phyloP scores from a whole-genome alignment of 176 grass and related monocot genomes.

The Dactylis glomerata region DNA sequence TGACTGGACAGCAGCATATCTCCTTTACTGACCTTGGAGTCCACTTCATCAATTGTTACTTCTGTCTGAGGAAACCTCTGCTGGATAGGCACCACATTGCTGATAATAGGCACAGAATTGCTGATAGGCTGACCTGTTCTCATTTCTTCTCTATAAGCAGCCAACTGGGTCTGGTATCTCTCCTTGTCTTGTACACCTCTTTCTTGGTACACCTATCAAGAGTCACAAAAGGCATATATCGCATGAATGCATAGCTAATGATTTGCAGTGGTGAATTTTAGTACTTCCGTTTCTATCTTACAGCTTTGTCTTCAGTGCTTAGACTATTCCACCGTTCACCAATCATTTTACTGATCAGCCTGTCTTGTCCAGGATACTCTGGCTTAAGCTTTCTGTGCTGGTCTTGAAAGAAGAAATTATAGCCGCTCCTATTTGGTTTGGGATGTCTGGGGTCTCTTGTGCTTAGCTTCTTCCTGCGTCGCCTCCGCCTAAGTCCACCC shows the following conservation, averaged over 20 bases:
- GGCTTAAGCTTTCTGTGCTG: conserved; percentile 83
- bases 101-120: conserved; percentile 42
- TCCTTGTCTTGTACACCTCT: conserved; percentile 75
- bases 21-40: conserved; percentile 50
- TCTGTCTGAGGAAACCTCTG: conserved; percentile 56
- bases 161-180: conserved; percentile 71
- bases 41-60: conserved; percentile 52
- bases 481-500: conserved; percentile 33
- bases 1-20: conserved; percentile 48
- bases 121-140: conserved; percentile 52
- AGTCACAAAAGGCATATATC: conserved; percentile 3
- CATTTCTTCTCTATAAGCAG: conserved; percentile 59
- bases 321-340: conserved; percentile 76
- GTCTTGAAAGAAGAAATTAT: conserved; percentile 97
- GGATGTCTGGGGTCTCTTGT: conserved; percentile 78
- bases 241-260: neutral
- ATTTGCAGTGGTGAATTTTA: neutral
- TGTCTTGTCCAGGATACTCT: conserved; percentile 68
- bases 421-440: conserved; percentile 91
- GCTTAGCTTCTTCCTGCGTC: conserved; percentile 64
- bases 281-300: conserved; percentile 44
- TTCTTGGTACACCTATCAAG: conserved; percentile 80
- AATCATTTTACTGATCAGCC: conserved; percentile 86
- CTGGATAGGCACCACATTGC: conserved; percentile 54
- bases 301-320: conserved; percentile 76